Conservation (phyloP, 257 asterid species). For the Solanum arcanum region DNA sequence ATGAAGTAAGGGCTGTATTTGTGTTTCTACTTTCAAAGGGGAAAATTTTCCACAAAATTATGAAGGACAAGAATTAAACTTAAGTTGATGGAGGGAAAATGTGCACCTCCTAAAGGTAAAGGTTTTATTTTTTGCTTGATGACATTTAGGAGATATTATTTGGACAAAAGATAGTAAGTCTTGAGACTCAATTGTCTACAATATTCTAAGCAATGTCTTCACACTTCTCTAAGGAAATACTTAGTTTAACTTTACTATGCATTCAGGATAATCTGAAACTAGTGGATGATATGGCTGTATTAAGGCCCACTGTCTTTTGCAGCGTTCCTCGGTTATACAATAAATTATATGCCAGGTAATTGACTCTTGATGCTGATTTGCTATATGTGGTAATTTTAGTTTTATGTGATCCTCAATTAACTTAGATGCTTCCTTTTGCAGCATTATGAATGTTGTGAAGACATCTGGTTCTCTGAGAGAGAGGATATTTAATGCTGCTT, state of each 20-base stretch:
- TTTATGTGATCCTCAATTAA: background rate
- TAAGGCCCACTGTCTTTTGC: constrained; percentile 84
- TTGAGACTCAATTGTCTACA: background rate
- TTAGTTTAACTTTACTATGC: background rate
- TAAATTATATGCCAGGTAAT: constrained; percentile 83
- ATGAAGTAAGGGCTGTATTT: background rate
- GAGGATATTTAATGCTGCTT: constrained; percentile 80
- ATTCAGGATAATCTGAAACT: constrained; percentile 71
- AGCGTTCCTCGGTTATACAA: constrained; percentile 95
- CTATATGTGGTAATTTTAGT: background rate
- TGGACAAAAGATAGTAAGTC: background rate
- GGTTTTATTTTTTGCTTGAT: background rate
- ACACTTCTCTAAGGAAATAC: background rate
- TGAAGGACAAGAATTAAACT: background rate
- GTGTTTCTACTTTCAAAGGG: background rate
- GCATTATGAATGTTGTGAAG: constrained; percentile 74
- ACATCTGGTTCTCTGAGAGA: constrained; percentile 69
- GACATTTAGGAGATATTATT: background rate
- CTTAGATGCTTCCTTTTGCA: constrained; percentile 13
- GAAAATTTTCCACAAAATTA: background rate
- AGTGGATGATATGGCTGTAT: constrained; percentile 81
- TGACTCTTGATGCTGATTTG: background rate
- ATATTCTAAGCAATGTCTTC: background rate
- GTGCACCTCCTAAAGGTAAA: background rate
- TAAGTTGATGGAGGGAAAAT: background rate